Evolutionary conservation across 495 filamentous ascomycete species (phyloP).

Genomic region (Pyrenopolyporus hunteri): DNA sequence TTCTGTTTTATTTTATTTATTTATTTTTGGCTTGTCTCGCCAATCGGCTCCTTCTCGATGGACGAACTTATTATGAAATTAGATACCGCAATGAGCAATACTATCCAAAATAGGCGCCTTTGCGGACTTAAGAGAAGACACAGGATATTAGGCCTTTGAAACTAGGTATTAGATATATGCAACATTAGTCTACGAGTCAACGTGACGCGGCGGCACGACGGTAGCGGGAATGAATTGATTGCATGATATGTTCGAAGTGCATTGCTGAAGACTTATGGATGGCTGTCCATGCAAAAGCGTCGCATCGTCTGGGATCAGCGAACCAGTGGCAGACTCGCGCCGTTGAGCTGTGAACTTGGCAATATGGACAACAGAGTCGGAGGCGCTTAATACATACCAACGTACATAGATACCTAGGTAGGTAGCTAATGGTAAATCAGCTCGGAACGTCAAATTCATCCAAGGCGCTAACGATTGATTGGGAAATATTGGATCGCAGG

Average conservation of each 20-base stretch:
- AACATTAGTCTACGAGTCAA: slow-evolving; percentile 2
- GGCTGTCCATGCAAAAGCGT: slow-evolving; percentile 6
- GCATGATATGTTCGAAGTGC: slow-evolving; percentile 13
- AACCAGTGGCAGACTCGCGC: slow-evolving; percentile 15
- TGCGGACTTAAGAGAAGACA: no score
- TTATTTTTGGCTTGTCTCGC: no score
- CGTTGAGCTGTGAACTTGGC: slow-evolving; percentile 8
- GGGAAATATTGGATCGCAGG: background rate
- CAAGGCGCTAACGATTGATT: background rate
- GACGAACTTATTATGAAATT: no score
- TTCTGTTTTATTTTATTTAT: background rate
- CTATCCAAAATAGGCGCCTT: no score
- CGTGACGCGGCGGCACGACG: slow-evolving; percentile 1
- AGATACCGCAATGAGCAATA: no score
- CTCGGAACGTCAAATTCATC: background rate
- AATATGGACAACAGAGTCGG: slow-evolving; percentile 8
- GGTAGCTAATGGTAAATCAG: no score
- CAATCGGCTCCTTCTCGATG: no score
- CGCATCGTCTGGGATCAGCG: slow-evolving; percentile 22
- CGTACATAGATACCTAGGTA: no score
- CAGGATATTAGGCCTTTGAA: no score
- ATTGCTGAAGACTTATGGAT: slow-evolving; percentile 6
- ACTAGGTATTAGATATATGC: no score
- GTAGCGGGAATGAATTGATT: slow-evolving; percentile 1
- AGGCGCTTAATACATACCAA: slow-evolving; percentile 37